Evolutionary conservation across 164 flowering plant genomes (phyloP).

Genomic region (Macadamia tetraphylla): DNA sequence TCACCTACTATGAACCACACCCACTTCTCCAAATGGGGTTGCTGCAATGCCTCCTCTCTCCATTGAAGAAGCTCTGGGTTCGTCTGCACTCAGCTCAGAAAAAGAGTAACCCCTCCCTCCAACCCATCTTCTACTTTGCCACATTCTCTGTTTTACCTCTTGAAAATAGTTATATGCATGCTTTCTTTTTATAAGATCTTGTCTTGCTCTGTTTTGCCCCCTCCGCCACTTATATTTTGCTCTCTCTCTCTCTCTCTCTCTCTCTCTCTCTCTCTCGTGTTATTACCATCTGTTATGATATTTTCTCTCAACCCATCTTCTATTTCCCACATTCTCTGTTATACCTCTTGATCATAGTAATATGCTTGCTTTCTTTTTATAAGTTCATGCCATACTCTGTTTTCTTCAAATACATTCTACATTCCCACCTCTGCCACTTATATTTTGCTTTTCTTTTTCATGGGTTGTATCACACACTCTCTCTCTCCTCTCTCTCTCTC

Average conservation of each 20-base stretch:
- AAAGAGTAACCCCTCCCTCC: constrained; percentile 24
- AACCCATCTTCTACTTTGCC: background rate
- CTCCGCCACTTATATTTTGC: no score
- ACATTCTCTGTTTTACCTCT: background rate
- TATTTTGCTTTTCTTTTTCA: background rate
- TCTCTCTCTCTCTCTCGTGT: no score
- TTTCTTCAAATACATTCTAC: background rate
- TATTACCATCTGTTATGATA: no score
- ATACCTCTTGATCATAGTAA: no score
- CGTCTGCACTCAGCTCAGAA: constrained; percentile 38
- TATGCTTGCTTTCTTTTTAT: no score
- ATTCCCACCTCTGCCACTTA: background rate
- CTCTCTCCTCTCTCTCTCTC: no score
- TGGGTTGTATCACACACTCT: constrained; percentile 1
- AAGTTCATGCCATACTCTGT: background rate
- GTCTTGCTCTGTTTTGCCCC: no score
- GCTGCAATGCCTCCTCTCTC: constrained; percentile 55
- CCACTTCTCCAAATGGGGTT: constrained; percentile 44
- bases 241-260: no score
- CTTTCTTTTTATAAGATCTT: no score
- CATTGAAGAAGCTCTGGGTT: constrained; percentile 61
- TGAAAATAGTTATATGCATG: no score
- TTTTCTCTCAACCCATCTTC: no score
- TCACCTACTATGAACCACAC: constrained; percentile 29
- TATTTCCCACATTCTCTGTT: no score